Percentiles rank a stretch among this genome's conserved stretches.
Evolutionary conservation across 192 early-diverging fungal species (phyloP).

Genomic region (Coemansia sp.): DNA sequence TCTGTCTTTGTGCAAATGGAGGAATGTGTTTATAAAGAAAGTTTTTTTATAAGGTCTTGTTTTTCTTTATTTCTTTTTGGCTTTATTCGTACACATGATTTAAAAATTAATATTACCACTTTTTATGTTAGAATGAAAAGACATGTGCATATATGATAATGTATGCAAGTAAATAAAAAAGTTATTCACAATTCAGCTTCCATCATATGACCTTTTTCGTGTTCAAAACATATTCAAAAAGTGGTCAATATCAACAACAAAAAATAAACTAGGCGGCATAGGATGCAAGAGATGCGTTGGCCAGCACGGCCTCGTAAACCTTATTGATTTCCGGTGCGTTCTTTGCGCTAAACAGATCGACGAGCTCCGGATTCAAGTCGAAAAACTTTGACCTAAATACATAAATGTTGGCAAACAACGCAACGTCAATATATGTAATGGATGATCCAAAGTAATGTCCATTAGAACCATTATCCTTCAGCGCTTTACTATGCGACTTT

Average conservation of each 20-base stretch:
- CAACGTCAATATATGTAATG: conserved; percentile 43
- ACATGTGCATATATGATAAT: too few species aligned
- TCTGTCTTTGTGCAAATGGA: too few species aligned
- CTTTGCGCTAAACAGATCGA: background rate
- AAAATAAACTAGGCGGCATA: background rate
- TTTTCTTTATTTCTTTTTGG: too few species aligned
- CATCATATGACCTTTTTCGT: too few species aligned
- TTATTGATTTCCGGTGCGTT: conserved; percentile 1
- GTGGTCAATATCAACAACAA: background rate
- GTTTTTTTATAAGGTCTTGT: too few species aligned
- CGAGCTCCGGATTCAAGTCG: background rate
- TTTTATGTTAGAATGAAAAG: too few species aligned
- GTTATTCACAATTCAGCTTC: too few species aligned
- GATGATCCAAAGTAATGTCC: conserved; percentile 57
- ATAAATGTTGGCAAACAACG: background rate
- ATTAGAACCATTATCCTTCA: conserved; percentile 57
- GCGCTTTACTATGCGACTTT: conserved; percentile 43
- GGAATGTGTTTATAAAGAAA: too few species aligned
- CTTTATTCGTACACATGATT: too few species aligned
- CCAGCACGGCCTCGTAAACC: background rate
- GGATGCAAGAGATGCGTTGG: background rate
- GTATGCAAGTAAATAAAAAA: too few species aligned
- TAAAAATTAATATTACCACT: too few species aligned
- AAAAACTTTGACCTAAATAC: background rate
- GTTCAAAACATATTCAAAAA: background rate